phyloP scores from a whole-genome alignment of 2,329 filamentous ascomycete species.

The Trichoderma harzianum region DNA sequence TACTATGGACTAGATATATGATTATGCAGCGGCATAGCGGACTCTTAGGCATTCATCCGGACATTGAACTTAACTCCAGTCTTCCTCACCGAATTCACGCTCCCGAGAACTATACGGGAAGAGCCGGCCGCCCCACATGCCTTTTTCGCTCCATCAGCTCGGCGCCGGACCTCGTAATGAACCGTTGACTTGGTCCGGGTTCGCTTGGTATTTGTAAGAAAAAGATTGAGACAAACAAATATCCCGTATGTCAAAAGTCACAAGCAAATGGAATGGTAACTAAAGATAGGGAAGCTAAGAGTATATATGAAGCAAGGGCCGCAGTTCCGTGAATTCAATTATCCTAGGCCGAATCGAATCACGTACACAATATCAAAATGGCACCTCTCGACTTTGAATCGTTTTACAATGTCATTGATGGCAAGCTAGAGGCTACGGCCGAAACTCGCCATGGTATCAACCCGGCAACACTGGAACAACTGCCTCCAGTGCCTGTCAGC shows the following conservation, averaged over 20 bases:
- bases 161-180: background rate
- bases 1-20: background rate
- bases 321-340: background rate
- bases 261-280: background rate
- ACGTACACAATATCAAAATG: slow-evolving; percentile 26
- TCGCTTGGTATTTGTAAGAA: background rate
- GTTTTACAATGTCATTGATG: background rate
- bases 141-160: background rate
- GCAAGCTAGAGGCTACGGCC: background rate
- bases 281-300: background rate
- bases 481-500: background rate
- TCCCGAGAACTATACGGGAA: background rate
- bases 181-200: background rate
- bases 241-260: background rate
- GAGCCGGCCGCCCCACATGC: background rate
- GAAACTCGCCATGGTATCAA: background rate
- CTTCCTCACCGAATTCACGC: background rate
- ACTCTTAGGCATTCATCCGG: background rate
- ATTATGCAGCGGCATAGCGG: background rate
- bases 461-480: background rate
- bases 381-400: background rate
- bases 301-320: background rate
- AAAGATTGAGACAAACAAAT: background rate
- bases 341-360: background rate
- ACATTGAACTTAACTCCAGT: background rate